Conservation (phyloP, 306 rosid genomes). For the Hippophae gyantsensis region DNA sequence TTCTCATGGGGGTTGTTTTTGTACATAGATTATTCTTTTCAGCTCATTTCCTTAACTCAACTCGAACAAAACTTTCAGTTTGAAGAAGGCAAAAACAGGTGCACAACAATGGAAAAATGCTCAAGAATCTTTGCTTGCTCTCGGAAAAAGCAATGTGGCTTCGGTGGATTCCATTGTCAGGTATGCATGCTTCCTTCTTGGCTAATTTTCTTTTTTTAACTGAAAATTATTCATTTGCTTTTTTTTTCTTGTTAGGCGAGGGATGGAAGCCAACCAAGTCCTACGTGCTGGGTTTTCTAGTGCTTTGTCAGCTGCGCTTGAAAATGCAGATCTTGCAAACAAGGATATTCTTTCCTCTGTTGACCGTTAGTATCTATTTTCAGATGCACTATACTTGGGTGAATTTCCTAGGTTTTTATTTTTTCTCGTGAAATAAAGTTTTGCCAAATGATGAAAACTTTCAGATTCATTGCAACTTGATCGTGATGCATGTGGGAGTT, state of each 20-base stretch:
- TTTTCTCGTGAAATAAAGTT: conserved; percentile 1
- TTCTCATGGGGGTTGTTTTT: conserved; percentile 6
- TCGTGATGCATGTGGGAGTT: conserved; percentile 85
- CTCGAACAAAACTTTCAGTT: conserved; percentile 33
- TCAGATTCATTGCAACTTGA: conserved; percentile 95
- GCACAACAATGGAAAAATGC: conserved; percentile 92
- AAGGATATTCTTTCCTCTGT: conserved; percentile 70
- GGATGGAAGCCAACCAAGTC: conserved; percentile 66
- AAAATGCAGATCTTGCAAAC: conserved; percentile 75
- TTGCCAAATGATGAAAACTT: conserved; percentile 20
- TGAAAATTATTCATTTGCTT: conserved; percentile 7
- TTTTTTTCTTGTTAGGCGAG: conserved; percentile 47
- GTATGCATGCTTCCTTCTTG: conserved; percentile 31
- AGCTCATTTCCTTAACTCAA: conserved; percentile 16
- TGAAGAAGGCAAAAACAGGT: conserved; percentile 77
- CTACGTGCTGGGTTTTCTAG: conserved; percentile 69
- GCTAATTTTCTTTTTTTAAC: conserved; percentile 4
- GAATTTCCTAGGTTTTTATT: conserved; percentile 1
- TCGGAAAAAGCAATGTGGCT: conserved; percentile 67
- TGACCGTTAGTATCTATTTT: conserved; percentile 55
- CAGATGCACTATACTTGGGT: conserved; percentile 1
- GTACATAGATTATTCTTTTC: conserved; percentile 8
- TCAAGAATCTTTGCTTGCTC: conserved; percentile 74
- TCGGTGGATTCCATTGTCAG: conserved; percentile 78
- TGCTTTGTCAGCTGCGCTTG: conserved; percentile 63